phyloP scores from a whole-genome alignment of 495 filamentous ascomycete species.

The Aspergillus hancockii region DNA sequence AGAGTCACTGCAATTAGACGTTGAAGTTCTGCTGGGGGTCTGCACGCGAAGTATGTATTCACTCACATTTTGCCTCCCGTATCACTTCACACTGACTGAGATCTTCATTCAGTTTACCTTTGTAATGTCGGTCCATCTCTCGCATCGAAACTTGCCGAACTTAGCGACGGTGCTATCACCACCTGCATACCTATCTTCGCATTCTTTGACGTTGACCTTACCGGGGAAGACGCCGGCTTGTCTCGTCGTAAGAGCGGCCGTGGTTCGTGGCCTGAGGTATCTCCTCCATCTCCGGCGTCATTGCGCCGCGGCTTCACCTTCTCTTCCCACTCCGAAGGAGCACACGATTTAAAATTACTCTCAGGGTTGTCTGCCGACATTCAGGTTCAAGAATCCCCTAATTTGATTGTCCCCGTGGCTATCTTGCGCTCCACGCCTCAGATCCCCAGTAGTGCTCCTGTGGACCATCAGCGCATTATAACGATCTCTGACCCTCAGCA shows the following conservation, averaged over 20 bases:
- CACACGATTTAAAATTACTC: conserved; percentile 69
- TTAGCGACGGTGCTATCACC: conserved; percentile 62
- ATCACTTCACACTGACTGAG: conserved; percentile 4
- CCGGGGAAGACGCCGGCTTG: conserved; percentile 31
- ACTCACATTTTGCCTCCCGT: conserved; percentile 1
- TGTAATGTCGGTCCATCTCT: conserved; percentile 72
- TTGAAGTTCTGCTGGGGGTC: conserved; percentile 49
- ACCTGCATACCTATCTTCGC: conserved; percentile 73
- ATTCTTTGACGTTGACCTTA: conserved; percentile 64
- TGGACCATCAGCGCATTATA: conserved; percentile 39
- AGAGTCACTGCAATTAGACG: conserved; percentile 50
- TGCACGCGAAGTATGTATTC: conserved; percentile 55
- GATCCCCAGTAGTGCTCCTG: conserved; percentile 26
- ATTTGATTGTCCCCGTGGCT: conserved; percentile 72
- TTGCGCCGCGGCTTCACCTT: conserved; percentile 46
- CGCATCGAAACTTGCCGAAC: conserved; percentile 64
- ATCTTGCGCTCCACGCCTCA: conserved; percentile 52
- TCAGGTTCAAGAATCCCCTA: conserved; percentile 68
- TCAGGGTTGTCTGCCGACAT: conserved; percentile 70
- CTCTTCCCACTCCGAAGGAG: conserved; percentile 51
- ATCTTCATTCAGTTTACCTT: conserved; percentile 60
- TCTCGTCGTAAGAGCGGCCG: conserved; percentile 41
- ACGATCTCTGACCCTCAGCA: conserved; percentile 44
- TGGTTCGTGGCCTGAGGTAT: conserved; percentile 37
- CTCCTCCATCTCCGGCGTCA: conserved; percentile 37